Base-by-base conservation (phyloP, 345 rosid genomes). In the Pelargonium nanum region DNA sequence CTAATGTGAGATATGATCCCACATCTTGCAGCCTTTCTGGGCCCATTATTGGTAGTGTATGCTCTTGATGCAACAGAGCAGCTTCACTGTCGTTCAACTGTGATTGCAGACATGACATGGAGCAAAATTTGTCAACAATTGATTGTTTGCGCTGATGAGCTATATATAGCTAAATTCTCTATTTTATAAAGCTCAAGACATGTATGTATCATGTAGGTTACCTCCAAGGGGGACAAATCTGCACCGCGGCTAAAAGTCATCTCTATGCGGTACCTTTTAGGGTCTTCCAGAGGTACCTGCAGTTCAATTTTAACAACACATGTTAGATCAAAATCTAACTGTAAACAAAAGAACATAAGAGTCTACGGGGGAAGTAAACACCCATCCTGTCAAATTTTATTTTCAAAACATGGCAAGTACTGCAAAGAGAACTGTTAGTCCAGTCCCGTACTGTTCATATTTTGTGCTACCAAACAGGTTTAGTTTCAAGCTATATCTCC, bases 211-310 rank as follows among this genome's bases (percentile, higher is more conserved):
- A 26, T n/a, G 28, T 26, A 53, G 16, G n/a, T 71, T 82, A 90
- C 97, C 97, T 90, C 89, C 67, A 94, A 71, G 13, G 96, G 96
- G 63, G 97, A 85, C 54, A 88, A 77, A 75, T 94, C 99, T 65
- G 99, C 99, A 40, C 99, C 96, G 22, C 96, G 97, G 71, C 99
- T 91, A 71, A 85, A 85, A 58, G 99, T 90, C 76, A 90, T 73
- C 65, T 94, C 99, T 13, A 90, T 60, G 17, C 96, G 91, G 72
- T 80, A 94, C 71, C 96, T 80, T 74, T 78, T 75, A 2, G 96
- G 96, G 64, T 90, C 95, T 72, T 94, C 95, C 59, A 94, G 70
- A 54, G 83, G 60, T 19, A 89, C 85, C 97, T 93, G 85, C 53
- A 60, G 30, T 70, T 65, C 55, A 66, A 62, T 32, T 24, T 57